phyloP scores from a whole-genome alignment of 2,329 filamentous ascomycete genomes.

The Pseudogymnoascus sp. region DNA sequence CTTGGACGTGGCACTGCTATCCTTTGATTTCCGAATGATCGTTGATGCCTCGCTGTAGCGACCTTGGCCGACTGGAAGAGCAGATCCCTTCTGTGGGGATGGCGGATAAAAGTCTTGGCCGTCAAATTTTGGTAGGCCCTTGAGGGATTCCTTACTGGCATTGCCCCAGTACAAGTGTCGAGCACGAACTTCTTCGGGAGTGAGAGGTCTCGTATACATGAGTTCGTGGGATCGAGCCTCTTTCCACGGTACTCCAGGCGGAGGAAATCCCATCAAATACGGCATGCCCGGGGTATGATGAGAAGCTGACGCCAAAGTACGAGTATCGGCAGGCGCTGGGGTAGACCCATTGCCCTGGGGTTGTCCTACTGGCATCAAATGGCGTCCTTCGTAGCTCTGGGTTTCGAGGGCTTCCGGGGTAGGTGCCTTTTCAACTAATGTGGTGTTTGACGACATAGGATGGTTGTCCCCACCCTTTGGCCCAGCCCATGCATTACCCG shows the following conservation, averaged over 20 bases:
- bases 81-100: slow-evolving; percentile 38
- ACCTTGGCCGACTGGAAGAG: slow-evolving; percentile 6
- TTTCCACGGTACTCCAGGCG: slow-evolving; percentile 20
- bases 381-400: neutral
- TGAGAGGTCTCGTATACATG: slow-evolving; percentile 47
- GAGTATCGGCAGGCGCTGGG: neutral
- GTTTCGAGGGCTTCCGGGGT: neutral
- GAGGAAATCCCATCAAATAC: slow-evolving; percentile 10
- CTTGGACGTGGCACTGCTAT: neutral
- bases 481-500: neutral
- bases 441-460: neutral
- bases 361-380: neutral
- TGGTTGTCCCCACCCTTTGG: neutral
- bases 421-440: neutral
- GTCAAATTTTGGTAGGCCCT: slow-evolving; percentile 53
- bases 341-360: neutral
- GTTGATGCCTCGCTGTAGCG: slow-evolving; percentile 5
- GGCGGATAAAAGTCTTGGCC: slow-evolving; percentile 55
- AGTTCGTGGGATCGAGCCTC: slow-evolving; percentile 40
- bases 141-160: slow-evolving; percentile 40
- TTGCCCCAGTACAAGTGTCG: slow-evolving; percentile 54
- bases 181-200: slow-evolving; percentile 48
- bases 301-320: neutral
- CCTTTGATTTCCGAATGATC: slow-evolving; percentile 10
- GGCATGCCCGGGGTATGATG: neutral